phyloP scores from a whole-genome alignment of 2,329 filamentous ascomycete species.

The Xylariomycetidae sp. region DNA sequence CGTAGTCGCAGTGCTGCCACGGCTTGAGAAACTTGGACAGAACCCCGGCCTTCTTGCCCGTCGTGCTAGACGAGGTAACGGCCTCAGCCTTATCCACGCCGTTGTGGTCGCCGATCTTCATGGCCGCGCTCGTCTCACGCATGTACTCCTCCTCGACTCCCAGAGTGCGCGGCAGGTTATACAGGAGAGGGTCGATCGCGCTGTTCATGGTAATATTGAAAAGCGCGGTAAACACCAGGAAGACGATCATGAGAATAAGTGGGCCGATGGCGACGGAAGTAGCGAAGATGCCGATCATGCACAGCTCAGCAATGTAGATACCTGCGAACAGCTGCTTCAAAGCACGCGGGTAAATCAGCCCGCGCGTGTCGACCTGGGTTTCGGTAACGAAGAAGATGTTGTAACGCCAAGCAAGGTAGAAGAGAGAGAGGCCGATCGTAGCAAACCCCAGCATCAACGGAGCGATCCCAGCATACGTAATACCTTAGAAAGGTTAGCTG shows the following conservation, averaged over 20 bases:
- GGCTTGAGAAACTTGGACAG: constrained; percentile 69
- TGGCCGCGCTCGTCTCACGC: constrained; percentile 14
- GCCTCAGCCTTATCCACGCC: constrained; percentile 14
- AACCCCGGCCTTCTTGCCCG: constrained; percentile 53
- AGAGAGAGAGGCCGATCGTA: constrained; percentile 68
- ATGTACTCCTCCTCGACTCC: constrained; percentile 39
- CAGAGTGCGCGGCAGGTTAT: constrained; percentile 72
- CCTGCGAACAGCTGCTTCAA: constrained; percentile 81
- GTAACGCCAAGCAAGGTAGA: constrained; percentile 86
- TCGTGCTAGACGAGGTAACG: constrained; percentile 35
- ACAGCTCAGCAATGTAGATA: constrained; percentile 75
- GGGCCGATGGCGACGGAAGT: constrained; percentile 62
- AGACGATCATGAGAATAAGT: constrained; percentile 67
- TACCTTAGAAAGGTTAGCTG: constrained; percentile 45
- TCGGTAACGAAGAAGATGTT: constrained; percentile 85
- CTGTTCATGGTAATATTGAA: constrained; percentile 69
- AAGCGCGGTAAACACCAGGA: constrained; percentile 68
- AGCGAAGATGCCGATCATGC: constrained; percentile 78
- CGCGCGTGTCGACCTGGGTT: constrained; percentile 77
- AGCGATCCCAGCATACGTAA: constrained; percentile 81
- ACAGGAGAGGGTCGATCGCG: constrained; percentile 70
- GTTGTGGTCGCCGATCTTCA: constrained; percentile 12
- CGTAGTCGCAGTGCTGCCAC: constrained; percentile 69
- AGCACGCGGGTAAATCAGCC: constrained; percentile 79
- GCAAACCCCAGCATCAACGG: constrained; percentile 81